A percentile compares a stretch with the other conserved stretches of the same genome.
phyloP scores from a whole-genome alignment of 2,329 filamentous ascomycete species.

The Aspergillus melleus region DNA sequence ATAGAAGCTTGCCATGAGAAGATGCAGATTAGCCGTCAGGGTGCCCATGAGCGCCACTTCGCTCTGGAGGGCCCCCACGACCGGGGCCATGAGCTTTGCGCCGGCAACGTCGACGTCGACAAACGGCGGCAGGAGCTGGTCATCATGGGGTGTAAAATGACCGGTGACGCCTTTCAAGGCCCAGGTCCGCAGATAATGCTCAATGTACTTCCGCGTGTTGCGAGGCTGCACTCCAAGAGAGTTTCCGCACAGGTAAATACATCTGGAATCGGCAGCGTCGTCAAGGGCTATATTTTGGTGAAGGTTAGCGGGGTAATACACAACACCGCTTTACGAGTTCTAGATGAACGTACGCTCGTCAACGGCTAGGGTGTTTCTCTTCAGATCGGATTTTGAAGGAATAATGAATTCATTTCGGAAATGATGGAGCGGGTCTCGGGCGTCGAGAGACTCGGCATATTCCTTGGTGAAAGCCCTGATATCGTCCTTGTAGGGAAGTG shows the following conservation, averaged over 20 bases:
- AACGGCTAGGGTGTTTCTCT: conserved; percentile 57
- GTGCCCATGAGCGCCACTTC: conserved; percentile 90
- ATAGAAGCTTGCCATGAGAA: conserved; percentile 85
- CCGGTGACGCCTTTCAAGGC: conserved; percentile 80
- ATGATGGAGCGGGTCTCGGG: conserved; percentile 58
- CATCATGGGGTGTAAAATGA: conserved; percentile 70
- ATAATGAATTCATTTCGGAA: conserved; percentile 74
- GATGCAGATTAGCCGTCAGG: conserved; percentile 76
- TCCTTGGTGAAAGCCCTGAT: conserved; percentile 34
- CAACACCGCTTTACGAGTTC: not conserved
- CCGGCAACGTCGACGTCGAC: conserved; percentile 77
- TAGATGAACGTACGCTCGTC: conserved; percentile 23
- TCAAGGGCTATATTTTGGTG: conserved; percentile 17
- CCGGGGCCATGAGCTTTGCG: conserved; percentile 65
- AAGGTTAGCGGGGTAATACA: conserved; percentile 4
- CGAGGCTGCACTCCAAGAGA: conserved; percentile 82
- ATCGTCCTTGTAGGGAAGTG: conserved; percentile 33
- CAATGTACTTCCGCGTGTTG: conserved; percentile 63
- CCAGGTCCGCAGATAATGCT: conserved; percentile 79
- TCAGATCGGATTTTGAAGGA: conserved; percentile 71
- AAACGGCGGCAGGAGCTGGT: conserved; percentile 70
- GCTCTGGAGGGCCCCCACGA: conserved; percentile 70
- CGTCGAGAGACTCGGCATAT: conserved; percentile 56
- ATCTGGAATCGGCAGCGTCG: conserved; percentile 45
- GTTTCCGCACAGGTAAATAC: conserved; percentile 86